These are phyloP conservation scores for Schizosaccharomyces pombe DNA, from an alignment of 805 yeast genomes.

Conservation along the genomic window ASM294v3 CU329670.1:2118501-2119000, in stretches of 20 bases:
- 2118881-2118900: neutral
- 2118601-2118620: conserved; percentile 51
- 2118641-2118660: conserved; percentile 68
- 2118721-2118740: neutral
- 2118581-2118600: conserved; percentile 87
- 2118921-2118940: neutral
- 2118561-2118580: conserved; percentile 93
- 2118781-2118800: neutral
- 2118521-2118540: conserved; percentile 73
- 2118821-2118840: neutral
- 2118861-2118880: neutral
- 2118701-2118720: neutral
- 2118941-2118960: neutral
- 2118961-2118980: neutral
- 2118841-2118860: neutral
- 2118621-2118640: conserved; percentile 44
- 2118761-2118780: neutral
- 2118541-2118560: conserved; percentile 80
- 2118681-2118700: neutral
- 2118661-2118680: conserved; percentile 29
- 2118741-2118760: neutral
- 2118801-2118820: neutral
- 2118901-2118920: neutral
- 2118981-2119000: neutral
- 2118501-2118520: conserved; percentile 96